These are phyloP conservation scores for Solanum paucissectum DNA, from an alignment of 257 asterid genomes.

Conservation along the genomic window DNA sequence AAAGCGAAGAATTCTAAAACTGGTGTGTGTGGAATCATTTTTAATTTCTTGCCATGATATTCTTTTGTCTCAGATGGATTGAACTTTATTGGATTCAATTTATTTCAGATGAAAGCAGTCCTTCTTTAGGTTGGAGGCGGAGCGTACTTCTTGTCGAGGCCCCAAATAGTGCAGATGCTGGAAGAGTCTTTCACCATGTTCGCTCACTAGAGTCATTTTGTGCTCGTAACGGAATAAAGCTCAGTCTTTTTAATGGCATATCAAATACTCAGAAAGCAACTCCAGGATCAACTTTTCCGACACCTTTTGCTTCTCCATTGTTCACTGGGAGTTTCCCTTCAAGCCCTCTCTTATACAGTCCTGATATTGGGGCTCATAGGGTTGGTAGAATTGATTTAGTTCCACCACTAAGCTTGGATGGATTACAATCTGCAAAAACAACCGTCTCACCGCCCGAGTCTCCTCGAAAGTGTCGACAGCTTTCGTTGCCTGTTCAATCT, in stretches of 20 bases:
- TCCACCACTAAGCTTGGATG: slow-evolving; percentile 94
- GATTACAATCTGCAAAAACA: slow-evolving; percentile 56
- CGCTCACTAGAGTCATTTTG: slow-evolving; percentile 84
- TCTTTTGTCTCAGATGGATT: slow-evolving; percentile 1
- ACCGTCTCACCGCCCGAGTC: slow-evolving; percentile 72
- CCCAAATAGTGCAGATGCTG: slow-evolving; percentile 93
- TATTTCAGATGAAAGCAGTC: slow-evolving; percentile 41
- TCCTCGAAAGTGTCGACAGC: slow-evolving; percentile 65
- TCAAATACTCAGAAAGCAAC: slow-evolving; percentile 45
- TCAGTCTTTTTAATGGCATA: slow-evolving; percentile 44
- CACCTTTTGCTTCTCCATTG: slow-evolving; percentile 83
- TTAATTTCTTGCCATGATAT: not conserved
- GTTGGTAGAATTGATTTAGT: slow-evolving; percentile 71
- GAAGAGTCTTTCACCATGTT: slow-evolving; percentile 81
- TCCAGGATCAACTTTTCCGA: slow-evolving; percentile 50
- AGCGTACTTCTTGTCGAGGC: slow-evolving; percentile 89
- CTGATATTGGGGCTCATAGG: slow-evolving; percentile 66
- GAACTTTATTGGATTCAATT: slow-evolving; percentile 1
- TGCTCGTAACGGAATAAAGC: slow-evolving; percentile 54
- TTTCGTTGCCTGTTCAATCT: slow-evolving; percentile 47
- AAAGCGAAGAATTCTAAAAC: slow-evolving; percentile 43
- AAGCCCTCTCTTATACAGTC: slow-evolving; percentile 74
- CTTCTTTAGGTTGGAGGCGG: slow-evolving; percentile 93
- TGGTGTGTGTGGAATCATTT: slow-evolving; percentile 9
- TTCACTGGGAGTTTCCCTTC: slow-evolving; percentile 98